Conservation (phyloP, 2,329 filamentous ascomycete species). For the Alternaria panax region DNA sequence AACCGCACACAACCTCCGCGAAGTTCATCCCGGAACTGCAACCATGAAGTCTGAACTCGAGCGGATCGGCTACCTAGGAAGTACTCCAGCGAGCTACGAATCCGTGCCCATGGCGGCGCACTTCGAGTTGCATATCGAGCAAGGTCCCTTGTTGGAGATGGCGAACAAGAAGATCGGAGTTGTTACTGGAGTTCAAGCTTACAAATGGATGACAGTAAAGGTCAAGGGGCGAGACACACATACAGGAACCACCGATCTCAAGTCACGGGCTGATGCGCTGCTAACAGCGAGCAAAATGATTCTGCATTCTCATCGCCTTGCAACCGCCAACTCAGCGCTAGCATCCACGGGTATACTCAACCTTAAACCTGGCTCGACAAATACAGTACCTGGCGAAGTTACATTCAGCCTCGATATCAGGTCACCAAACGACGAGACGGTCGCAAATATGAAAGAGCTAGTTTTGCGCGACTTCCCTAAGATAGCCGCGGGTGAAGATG, state of each 20-base stretch:
- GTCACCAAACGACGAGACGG: constrained; percentile 62
- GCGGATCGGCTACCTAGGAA: constrained; percentile 74
- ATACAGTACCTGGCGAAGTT: constrained; percentile 75
- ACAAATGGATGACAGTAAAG: constrained; percentile 74
- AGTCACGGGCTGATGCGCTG: constrained; percentile 71
- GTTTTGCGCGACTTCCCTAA: constrained; percentile 65
- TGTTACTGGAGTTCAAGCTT: constrained; percentile 76
- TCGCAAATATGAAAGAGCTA: constrained; percentile 65
- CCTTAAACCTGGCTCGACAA: constrained; percentile 71
- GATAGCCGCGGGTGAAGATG: constrained; percentile 66
- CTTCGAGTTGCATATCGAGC: constrained; percentile 87
- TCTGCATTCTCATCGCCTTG: constrained; percentile 68
- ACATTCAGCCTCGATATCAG: constrained; percentile 74
- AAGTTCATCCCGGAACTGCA: constrained; percentile 66
- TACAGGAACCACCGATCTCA: constrained; percentile 76
- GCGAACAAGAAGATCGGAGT: constrained; percentile 70
- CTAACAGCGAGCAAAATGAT: constrained; percentile 74
- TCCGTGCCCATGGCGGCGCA: constrained; percentile 74
- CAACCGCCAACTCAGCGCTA: constrained; percentile 65
- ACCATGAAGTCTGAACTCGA: constrained; percentile 74
- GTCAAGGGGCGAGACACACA: constrained; percentile 73
- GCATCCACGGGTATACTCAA: constrained; percentile 75
- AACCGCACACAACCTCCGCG: constrained; percentile 65
- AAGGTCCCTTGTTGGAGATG: constrained; percentile 76
- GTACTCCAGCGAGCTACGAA: constrained; percentile 62